These are phyloP conservation scores for Lasiodiplodia gonubiensis DNA, from an alignment of 2,329 filamentous ascomycete species.

Conservation along the genomic window DNA sequence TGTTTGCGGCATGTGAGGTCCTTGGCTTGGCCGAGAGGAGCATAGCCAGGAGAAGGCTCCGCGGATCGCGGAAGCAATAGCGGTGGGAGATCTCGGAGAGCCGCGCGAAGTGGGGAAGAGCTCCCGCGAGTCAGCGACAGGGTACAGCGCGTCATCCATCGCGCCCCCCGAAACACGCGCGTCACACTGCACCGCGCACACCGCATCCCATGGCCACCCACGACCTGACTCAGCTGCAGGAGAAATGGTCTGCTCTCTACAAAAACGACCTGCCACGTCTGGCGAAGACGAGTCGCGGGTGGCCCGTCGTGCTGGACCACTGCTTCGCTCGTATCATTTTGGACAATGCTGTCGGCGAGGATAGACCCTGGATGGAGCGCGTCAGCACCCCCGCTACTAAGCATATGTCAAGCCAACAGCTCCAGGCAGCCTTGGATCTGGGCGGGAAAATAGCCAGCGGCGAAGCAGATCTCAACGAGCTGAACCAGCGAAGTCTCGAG, in stretches of 20 bases:
- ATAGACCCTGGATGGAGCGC: constrained; percentile 51
- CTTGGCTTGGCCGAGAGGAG: background rate
- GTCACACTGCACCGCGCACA: constrained; percentile 9
- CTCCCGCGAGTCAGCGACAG: background rate
- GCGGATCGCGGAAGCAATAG: constrained; percentile 11
- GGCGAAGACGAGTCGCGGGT: constrained; percentile 42
- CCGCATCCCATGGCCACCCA: background rate
- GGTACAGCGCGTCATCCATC: constrained; percentile 13
- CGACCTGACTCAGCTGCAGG: constrained; percentile 7
- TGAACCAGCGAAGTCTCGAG: constrained; percentile 49
- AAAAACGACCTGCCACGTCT: constrained; percentile 37
- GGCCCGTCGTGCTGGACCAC: constrained; percentile 53
- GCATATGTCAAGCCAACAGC: constrained; percentile 50
- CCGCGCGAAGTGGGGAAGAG: background rate
- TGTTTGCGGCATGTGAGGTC: background rate
- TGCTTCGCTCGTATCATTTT: constrained; percentile 55
- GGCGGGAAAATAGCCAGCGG: constrained; percentile 47
- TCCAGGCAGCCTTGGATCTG: constrained; percentile 46
- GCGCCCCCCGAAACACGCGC: background rate
- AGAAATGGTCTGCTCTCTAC: constrained; percentile 38
- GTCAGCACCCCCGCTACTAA: constrained; percentile 50
- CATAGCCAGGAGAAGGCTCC: background rate
- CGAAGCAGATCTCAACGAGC: constrained; percentile 44
- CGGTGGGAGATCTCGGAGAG: background rate
- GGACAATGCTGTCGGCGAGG: constrained; percentile 48